A percentile compares a stretch with the other conserved stretches of the same genome.
Evolutionary conservation across 2,329 filamentous ascomycete genomes (phyloP).

Genomic region (Epichloe sp.): DNA sequence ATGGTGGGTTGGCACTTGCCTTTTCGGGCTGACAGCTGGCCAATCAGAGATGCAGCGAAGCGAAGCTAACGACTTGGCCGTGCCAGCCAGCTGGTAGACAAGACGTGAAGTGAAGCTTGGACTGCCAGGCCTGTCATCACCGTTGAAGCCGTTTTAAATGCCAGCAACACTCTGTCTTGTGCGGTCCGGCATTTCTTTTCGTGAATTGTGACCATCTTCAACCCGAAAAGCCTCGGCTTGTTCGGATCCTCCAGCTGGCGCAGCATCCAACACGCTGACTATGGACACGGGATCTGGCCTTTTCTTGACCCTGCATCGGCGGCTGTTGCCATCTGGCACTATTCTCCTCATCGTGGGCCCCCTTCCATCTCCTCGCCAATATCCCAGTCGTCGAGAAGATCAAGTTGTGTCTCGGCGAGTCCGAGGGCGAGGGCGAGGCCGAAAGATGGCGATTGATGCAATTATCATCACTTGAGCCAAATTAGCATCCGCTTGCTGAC

Average conservation of each 20-base stretch:
- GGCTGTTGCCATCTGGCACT: no score
- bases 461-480: background rate
- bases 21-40: background rate
- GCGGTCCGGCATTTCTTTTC: background rate
- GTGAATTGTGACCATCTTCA: background rate
- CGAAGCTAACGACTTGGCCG: background rate
- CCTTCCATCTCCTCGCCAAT: background rate
- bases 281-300: no score
- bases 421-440: background rate
- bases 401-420: no score
- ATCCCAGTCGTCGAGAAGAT: background rate
- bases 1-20: background rate
- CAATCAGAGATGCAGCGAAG: constrained; percentile 2
- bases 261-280: background rate
- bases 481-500: background rate
- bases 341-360: no score
- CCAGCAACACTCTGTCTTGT: background rate
- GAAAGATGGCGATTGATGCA: background rate
- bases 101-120: no score
- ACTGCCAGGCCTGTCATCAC: no score
- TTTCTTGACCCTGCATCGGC: no score
- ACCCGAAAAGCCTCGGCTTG: background rate
- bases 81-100: no score
- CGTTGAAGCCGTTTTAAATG: background rate
- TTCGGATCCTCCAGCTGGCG: background rate